phyloP scores from a whole-genome alignment of 306 rosid species.

The Canavalia ensiformis region DNA sequence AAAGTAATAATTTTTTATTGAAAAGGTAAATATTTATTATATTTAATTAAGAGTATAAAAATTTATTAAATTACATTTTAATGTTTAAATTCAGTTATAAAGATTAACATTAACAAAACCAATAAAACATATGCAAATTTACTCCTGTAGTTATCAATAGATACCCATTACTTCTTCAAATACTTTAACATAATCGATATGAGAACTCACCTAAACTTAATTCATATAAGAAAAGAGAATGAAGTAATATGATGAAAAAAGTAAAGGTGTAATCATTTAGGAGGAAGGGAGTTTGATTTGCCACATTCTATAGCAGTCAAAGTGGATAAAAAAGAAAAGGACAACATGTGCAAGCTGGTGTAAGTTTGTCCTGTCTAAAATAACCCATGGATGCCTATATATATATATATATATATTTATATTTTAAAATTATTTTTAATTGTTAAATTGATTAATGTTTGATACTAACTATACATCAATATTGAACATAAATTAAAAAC shows the following conservation, averaged over 20 bases:
- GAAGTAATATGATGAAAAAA: background rate
- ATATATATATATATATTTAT: background rate
- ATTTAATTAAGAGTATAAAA: too few relatives aligned
- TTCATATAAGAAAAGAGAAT: background rate
- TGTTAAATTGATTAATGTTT: too few relatives aligned
- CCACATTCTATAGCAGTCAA: constrained; percentile 30
- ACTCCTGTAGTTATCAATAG: background rate
- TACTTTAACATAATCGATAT: background rate
- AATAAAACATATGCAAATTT: background rate
- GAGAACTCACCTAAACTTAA: too few relatives aligned
- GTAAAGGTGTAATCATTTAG: background rate
- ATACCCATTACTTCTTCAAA: background rate
- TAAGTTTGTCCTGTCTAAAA: constrained; percentile 28
- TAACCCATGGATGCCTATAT: constrained; percentile 32
- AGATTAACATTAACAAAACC: too few relatives aligned
- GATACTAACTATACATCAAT: too few relatives aligned
- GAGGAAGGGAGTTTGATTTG: constrained; percentile 4
- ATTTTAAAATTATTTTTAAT: too few relatives aligned
- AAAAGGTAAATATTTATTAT: too few relatives aligned
- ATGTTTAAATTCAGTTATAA: too few relatives aligned
- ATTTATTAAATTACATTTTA: too few relatives aligned
- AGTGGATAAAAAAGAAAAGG: constrained; percentile 45
- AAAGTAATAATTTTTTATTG: too few relatives aligned
- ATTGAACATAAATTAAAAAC: too few relatives aligned
- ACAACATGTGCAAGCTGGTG: constrained; percentile 48